A percentile compares a stretch with the other conserved stretches of the same genome.
Conservation (phyloP, 148 eudicot genomes). For the Camellia japonica region DNA sequence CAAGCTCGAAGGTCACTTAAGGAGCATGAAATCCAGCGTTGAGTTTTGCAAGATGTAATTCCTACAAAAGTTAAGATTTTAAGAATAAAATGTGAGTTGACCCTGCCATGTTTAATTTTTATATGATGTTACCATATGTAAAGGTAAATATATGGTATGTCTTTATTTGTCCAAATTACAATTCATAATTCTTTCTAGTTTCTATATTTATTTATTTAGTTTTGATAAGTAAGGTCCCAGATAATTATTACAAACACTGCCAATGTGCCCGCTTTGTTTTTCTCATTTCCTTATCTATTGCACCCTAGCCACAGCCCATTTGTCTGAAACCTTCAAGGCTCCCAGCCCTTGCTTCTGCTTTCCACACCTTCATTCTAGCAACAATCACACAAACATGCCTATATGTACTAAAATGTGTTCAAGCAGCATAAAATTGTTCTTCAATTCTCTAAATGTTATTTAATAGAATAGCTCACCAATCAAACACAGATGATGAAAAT, state of each 20-base stretch:
- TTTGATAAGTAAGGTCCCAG: background rate
- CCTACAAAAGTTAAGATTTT: too few species aligned
- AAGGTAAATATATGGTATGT: background rate
- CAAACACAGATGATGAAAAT: background rate
- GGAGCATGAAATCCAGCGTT: too few species aligned
- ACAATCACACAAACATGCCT: conserved; percentile 1
- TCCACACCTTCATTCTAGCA: background rate
- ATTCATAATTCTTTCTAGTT: background rate
- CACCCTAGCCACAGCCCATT: background rate
- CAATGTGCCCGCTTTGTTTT: background rate
- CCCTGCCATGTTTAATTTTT: background rate
- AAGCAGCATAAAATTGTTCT: background rate
- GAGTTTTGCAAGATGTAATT: too few species aligned
- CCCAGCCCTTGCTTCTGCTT: background rate
- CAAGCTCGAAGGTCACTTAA: too few species aligned
- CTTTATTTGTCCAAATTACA: background rate
- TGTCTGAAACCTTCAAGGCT: background rate
- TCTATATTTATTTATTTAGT: background rate
- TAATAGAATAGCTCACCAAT: background rate
- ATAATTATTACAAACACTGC: background rate
- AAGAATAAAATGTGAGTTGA: too few species aligned
- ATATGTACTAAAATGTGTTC: background rate
- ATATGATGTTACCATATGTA: background rate
- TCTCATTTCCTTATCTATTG: background rate
- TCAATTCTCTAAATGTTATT: background rate